A percentile compares a stretch with the other conserved stretches of the same genome.
Conservation (phyloP, 805 yeast genomes). For the Candida verbasci region DNA sequence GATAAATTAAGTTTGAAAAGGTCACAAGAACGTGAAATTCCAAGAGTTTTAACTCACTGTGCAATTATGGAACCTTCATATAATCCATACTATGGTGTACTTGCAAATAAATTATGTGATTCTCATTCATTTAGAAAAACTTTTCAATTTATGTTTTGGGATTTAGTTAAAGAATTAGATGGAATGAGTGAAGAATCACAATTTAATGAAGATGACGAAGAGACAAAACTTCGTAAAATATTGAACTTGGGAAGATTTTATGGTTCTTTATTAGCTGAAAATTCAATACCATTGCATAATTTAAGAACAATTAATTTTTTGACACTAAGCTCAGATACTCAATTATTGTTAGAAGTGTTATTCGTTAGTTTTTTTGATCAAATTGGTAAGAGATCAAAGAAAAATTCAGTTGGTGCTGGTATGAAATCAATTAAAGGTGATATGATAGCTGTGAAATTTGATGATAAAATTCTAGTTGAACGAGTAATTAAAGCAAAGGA, state of each 20-base stretch:
- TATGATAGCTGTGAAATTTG: constrained; percentile 35
- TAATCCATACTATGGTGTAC: constrained; percentile 84
- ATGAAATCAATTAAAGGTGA: constrained; percentile 21
- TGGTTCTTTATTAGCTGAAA: constrained; percentile 72
- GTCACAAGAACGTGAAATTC: constrained; percentile 82
- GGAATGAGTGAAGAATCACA: constrained; percentile 27
- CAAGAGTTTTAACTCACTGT: constrained; percentile 81
- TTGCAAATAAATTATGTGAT: constrained; percentile 74
- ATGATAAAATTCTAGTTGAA: constrained; percentile 47
- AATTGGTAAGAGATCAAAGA: constrained; percentile 60
- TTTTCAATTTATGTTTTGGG: constrained; percentile 90
- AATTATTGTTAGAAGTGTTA: constrained; percentile 68
- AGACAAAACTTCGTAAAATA: constrained; percentile 51
- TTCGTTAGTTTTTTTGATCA: constrained; percentile 63
- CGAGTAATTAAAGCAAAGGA: constrained; percentile 53
- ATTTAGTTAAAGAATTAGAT: constrained; percentile 68
- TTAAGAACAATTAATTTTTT: constrained; percentile 72
- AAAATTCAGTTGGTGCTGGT: constrained; percentile 42
- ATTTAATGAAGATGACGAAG: constrained; percentile 47
- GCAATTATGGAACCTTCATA: constrained; percentile 75
- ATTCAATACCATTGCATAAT: constrained; percentile 66
- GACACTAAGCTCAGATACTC: constrained; percentile 59
- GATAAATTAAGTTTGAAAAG: constrained; percentile 76
- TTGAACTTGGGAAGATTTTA: constrained; percentile 77
- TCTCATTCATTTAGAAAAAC: constrained; percentile 74